Percentiles rank a stretch among this genome's conserved stretches.
These are phyloP conservation scores for Cunninghamia lanceolata DNA, from an alignment of 75 land plant species.

Conservation along the genomic window DNA sequence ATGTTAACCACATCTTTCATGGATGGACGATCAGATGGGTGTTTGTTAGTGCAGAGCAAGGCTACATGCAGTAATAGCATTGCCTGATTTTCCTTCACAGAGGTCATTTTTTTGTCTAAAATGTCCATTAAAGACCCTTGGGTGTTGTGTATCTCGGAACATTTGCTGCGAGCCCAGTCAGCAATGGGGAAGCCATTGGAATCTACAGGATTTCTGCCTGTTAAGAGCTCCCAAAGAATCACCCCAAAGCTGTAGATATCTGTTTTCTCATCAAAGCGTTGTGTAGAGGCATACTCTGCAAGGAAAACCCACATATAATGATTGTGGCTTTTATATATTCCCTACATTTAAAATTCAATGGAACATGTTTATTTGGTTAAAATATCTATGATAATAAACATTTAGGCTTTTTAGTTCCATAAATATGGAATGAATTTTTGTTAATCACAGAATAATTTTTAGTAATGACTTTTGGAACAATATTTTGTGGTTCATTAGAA, in stretches of 20 bases:
- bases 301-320: not conserved
- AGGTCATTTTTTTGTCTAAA: conserved; percentile 18
- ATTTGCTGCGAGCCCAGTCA: conserved; percentile 22
- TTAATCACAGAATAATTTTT: too few species aligned
- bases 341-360: not conserved
- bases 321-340: not conserved
- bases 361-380: not conserved
- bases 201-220: conserved; percentile 30
- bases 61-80: conserved; percentile 58
- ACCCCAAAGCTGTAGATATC: conserved; percentile 57
- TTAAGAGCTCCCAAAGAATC: conserved; percentile 45
- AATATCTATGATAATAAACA: too few species aligned
- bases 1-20: conserved; percentile 65
- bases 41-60: conserved; percentile 53
- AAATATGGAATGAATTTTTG: too few species aligned
- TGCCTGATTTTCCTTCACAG: conserved; percentile 35
- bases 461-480: too few species aligned
- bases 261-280: conserved; percentile 33
- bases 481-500: too few species aligned
- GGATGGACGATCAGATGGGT: conserved; percentile 55
- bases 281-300: conserved; percentile 26
- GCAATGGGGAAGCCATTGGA: conserved; percentile 10
- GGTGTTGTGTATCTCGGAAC: conserved; percentile 16
- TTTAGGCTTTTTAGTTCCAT: too few species aligned
- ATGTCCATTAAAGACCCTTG: conserved; percentile 24